Conservation (phyloP, 148 eudicot genomes). For the Chenopodium suecicum region DNA sequence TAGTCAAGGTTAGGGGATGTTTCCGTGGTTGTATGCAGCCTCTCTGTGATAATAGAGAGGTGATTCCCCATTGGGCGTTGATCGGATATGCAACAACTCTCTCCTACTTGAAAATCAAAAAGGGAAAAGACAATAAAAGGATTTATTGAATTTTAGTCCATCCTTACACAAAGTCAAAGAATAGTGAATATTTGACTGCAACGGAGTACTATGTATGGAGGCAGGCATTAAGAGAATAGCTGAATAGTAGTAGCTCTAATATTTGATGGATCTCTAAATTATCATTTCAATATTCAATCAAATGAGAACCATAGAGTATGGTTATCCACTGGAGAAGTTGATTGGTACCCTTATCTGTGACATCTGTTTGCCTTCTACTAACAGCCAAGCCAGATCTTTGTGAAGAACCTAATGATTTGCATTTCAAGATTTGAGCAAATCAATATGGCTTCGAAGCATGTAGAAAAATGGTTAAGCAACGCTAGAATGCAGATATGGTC, state of each 20-base stretch:
- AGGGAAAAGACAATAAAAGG: neutral
- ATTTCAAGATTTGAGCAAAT: too few relatives aligned
- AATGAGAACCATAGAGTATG: too few relatives aligned
- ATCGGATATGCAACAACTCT: neutral
- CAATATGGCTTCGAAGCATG: too few relatives aligned
- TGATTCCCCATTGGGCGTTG: neutral
- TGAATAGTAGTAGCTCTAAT: neutral
- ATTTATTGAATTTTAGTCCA: neutral
- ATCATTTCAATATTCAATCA: too few relatives aligned
- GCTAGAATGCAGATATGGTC: too few relatives aligned
- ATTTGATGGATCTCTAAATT: neutral
- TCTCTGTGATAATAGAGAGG: neutral
- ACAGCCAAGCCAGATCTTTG: too few relatives aligned
- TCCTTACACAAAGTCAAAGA: neutral
- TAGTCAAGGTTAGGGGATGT: too few relatives aligned
- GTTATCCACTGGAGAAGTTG: too few relatives aligned
- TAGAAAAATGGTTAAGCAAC: too few relatives aligned
- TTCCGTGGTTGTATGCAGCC: neutral
- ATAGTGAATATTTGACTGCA: neutral
- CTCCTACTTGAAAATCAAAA: neutral
- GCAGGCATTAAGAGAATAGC: neutral
- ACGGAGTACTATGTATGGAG: neutral
- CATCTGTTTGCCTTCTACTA: too few relatives aligned
- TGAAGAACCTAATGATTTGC: too few relatives aligned
- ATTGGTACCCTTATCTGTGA: too few relatives aligned